Conservation (phyloP, 1,284 basidiomycete species). For the Phenoliferia sp. region DNA sequence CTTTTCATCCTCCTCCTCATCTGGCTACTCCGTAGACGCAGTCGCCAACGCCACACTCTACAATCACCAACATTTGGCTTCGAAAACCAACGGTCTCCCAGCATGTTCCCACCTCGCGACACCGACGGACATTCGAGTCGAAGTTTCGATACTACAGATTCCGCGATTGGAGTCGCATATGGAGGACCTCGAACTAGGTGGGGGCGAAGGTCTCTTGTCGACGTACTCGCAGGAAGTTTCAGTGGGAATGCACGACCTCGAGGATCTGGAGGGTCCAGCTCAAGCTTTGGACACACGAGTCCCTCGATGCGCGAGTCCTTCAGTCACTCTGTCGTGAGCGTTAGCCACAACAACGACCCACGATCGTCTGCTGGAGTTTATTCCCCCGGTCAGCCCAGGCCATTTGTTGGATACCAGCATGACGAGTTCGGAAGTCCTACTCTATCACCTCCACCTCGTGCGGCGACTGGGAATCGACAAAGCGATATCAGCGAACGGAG, state of each 20-base stretch:
- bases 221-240: neutral
- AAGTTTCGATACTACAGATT: neutral
- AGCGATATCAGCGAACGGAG: too few relatives aligned
- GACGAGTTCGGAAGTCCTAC: neutral
- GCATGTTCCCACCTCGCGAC: neutral
- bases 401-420: neutral
- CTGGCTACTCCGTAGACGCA: conserved; percentile 4
- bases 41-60: too few relatives aligned
- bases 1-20: neutral
- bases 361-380: neutral
- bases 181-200: neutral
- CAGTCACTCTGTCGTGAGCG: neutral
- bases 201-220: neutral
- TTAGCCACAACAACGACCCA: neutral
- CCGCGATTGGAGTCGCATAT: neutral
- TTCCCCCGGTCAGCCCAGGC: neutral
- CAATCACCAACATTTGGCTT: too few relatives aligned
- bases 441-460: too few relatives aligned
- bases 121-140: conserved; percentile 8
- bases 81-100: too few relatives aligned
- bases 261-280: neutral
- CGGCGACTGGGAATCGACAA: too few relatives aligned
- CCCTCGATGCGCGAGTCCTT: neutral
- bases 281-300: too few relatives aligned
- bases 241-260: neutral